phyloP scores from a whole-genome alignment of 1,284 basidiomycete species.

The Ustilago cynodontis region DNA sequence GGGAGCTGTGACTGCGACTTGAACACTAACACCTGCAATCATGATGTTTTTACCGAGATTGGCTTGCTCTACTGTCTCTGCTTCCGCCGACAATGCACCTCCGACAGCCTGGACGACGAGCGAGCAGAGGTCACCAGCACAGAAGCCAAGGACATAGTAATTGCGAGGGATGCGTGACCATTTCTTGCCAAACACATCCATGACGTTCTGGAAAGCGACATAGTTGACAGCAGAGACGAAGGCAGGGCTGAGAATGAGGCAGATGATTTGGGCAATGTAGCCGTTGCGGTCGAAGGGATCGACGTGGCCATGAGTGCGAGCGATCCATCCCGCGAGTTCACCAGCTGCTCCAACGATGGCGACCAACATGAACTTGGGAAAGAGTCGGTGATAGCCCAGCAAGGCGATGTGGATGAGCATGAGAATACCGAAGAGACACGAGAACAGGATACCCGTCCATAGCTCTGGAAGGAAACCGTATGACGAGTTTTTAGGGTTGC shows the following conservation, averaged over 20 bases:
- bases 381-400: slow-evolving; percentile 27
- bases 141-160: slow-evolving; percentile 46
- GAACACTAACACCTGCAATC: slow-evolving; percentile 49
- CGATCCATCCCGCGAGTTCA: slow-evolving; percentile 47
- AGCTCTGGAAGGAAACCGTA: slow-evolving; percentile 47
- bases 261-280: slow-evolving; percentile 52
- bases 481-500: slow-evolving; percentile 32
- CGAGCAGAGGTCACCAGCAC: slow-evolving; percentile 42
- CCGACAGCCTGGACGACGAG: slow-evolving; percentile 48
- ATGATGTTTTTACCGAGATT: slow-evolving; percentile 35
- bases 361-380: slow-evolving; percentile 41
- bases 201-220: slow-evolving; percentile 41
- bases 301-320: slow-evolving; percentile 24
- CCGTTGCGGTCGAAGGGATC: slow-evolving; percentile 44
- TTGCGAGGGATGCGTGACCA: slow-evolving; percentile 50
- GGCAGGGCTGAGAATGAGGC: slow-evolving; percentile 50
- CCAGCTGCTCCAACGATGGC: slow-evolving; percentile 36
- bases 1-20: slow-evolving; percentile 46
- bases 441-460: slow-evolving; percentile 47
- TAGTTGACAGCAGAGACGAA: slow-evolving; percentile 56
- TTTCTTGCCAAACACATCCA: slow-evolving; percentile 47
- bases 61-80: slow-evolving; percentile 15
- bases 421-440: slow-evolving; percentile 29
- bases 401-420: slow-evolving; percentile 30
- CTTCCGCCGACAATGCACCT: slow-evolving; percentile 40